Conservation (phyloP, 495 filamentous ascomycete genomes). For the Xylaria flabelliformis region DNA sequence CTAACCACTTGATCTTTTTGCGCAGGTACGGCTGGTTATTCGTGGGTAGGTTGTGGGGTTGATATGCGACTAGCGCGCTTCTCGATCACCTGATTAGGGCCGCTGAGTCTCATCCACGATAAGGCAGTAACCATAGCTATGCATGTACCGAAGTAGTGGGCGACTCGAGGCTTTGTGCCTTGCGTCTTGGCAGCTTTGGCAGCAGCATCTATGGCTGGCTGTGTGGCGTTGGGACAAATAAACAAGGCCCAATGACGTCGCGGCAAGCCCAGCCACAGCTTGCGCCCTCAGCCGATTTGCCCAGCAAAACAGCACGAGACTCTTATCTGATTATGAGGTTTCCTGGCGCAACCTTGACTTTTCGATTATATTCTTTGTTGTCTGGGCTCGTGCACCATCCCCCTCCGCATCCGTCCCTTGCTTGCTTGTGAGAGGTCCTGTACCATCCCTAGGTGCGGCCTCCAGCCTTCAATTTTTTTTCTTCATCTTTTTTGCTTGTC, state of each 20-base stretch:
- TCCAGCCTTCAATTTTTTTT: background rate
- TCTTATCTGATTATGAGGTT: slow-evolving; percentile 28
- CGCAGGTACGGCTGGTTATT: slow-evolving; percentile 10
- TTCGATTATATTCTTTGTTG: slow-evolving; percentile 28
- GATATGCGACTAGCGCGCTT: slow-evolving; percentile 22
- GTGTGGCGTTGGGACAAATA: background rate
- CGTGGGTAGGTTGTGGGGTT: slow-evolving; percentile 34
- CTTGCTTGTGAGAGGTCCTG: background rate
- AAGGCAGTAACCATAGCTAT: background rate
- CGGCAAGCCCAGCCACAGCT: slow-evolving; percentile 22
- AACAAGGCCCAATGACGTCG: slow-evolving; percentile 26
- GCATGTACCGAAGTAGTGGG: background rate
- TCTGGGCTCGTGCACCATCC: slow-evolving; percentile 16
- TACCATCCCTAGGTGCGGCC: background rate
- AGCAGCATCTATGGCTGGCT: slow-evolving; percentile 9
- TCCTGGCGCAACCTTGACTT: slow-evolving; percentile 26
- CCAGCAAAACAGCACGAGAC: slow-evolving; percentile 23
- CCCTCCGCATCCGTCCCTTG: slow-evolving; percentile 21
- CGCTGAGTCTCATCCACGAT: background rate
- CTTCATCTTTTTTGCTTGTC: background rate
- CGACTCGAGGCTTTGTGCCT: no score
- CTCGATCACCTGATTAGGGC: slow-evolving; percentile 46
- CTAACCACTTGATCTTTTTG: slow-evolving; percentile 9
- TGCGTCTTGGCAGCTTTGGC: background rate
- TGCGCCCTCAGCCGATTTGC: slow-evolving; percentile 13